Conservation (phyloP, 2,329 filamentous ascomycete species). For the Fusarium nanum region DNA sequence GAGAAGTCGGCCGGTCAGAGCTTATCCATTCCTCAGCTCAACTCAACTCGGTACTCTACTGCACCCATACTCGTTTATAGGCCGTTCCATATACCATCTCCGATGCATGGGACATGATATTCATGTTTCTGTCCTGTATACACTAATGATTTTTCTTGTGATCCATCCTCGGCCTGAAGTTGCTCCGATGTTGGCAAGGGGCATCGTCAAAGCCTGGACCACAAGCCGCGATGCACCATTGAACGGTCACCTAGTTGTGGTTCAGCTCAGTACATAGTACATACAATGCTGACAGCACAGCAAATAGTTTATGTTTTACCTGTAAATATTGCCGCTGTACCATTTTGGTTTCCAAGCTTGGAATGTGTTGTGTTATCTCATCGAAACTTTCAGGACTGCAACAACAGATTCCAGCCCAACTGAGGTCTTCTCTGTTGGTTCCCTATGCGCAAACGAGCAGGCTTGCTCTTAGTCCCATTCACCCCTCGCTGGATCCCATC, state of each 20-base stretch:
- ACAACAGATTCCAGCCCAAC: slow-evolving; percentile 21
- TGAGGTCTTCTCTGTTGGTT: slow-evolving; percentile 6
- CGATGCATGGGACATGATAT: background rate
- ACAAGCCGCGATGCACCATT: slow-evolving; percentile 20
- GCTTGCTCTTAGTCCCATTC: background rate
- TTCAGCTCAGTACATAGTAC: background rate
- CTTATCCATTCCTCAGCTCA: slow-evolving; percentile 39
- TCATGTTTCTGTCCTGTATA: slow-evolving; percentile 12
- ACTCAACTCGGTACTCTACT: background rate
- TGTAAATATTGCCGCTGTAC: background rate
- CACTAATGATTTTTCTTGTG: background rate
- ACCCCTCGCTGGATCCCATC: background rate
- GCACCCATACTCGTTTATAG: background rate
- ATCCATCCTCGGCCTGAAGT: slow-evolving; percentile 18
- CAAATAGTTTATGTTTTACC: background rate
- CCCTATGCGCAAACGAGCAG: background rate
- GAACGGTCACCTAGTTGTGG: slow-evolving; percentile 1
- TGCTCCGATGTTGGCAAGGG: slow-evolving; percentile 10
- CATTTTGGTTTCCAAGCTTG: background rate
- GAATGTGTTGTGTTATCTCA: slow-evolving; percentile 19
- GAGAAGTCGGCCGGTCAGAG: slow-evolving; percentile 1
- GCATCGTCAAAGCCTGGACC: slow-evolving; percentile 7
- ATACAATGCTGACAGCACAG: background rate
- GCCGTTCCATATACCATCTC: background rate
- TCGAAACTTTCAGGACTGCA: slow-evolving; percentile 13